A percentile compares a stretch with the other conserved stretches of the same genome.
phyloP scores from a whole-genome alignment of 164 flowering plant genomes.

The Vitis rupestris region DNA sequence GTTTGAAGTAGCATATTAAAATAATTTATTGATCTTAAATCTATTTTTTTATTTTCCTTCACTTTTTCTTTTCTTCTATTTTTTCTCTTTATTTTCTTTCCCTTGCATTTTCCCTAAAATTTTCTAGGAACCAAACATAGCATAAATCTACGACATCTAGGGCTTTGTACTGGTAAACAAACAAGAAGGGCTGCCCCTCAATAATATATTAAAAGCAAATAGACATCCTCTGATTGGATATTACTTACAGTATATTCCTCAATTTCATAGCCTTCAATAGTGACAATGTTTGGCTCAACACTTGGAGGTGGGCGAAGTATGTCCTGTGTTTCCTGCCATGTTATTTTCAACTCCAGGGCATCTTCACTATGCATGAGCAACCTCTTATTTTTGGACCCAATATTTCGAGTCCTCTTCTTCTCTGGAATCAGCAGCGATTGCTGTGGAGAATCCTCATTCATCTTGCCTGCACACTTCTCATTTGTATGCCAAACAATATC shows the following conservation, averaged over 20 bases:
- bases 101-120: no score
- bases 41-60: no score
- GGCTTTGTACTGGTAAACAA: no score
- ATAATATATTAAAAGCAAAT: neutral
- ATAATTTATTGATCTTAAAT: no score
- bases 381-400: constrained; percentile 85
- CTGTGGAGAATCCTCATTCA: constrained; percentile 24
- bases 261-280: constrained; percentile 59
- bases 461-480: constrained; percentile 29
- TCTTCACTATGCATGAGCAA: constrained; percentile 76
- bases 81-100: no score
- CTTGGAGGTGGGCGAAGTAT: constrained; percentile 88
- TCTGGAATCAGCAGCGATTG: constrained; percentile 25
- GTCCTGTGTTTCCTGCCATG: constrained; percentile 98
- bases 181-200: neutral
- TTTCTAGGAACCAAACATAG: no score
- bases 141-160: no score
- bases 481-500: constrained; percentile 26
- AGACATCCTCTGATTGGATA: neutral
- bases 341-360: constrained; percentile 76
- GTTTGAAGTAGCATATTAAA: no score
- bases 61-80: no score
- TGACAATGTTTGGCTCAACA: constrained; percentile 55
- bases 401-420: constrained; percentile 60
- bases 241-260: constrained; percentile 69